These are phyloP conservation scores for Atkinsonella texensis DNA, from an alignment of 2,329 filamentous ascomycete genomes.

Conservation along the genomic window DNA sequence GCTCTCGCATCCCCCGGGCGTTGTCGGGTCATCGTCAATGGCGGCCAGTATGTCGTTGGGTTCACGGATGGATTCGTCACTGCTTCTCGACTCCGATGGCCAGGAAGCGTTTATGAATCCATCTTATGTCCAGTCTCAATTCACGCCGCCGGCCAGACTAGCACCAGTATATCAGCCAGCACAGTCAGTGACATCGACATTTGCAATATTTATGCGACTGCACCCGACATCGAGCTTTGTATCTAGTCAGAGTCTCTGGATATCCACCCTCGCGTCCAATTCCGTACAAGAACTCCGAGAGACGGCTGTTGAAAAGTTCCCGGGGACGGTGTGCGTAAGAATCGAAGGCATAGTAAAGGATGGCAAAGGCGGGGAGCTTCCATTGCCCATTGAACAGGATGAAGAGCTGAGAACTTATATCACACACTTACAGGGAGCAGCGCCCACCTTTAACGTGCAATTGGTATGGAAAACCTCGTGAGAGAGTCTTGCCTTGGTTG, in stretches of 20 bases:
- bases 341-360: constrained; percentile 57
- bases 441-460: constrained; percentile 32
- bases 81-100: constrained; percentile 25
- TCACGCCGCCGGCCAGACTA: constrained; percentile 12
- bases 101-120: constrained; percentile 24
- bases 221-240: constrained; percentile 47
- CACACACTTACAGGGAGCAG: constrained; percentile 41
- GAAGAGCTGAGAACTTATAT: constrained; percentile 63
- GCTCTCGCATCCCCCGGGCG: constrained; percentile 13
- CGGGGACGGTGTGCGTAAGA: constrained; percentile 43
- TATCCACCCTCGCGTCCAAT: constrained; percentile 45
- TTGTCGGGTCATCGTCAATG: constrained; percentile 14
- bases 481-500: neutral
- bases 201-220: constrained; percentile 58
- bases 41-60: constrained; percentile 17
- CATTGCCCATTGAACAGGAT: constrained; percentile 55
- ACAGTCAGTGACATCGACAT: constrained; percentile 15
- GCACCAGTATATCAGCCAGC: constrained; percentile 14
- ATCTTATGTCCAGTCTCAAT: constrained; percentile 20
- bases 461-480: constrained; percentile 20
- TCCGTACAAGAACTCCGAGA: constrained; percentile 51
- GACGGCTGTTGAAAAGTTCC: constrained; percentile 48
- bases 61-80: constrained; percentile 25
- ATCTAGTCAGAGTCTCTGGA: constrained; percentile 45
- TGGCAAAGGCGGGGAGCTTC: constrained; percentile 46